Evolutionary conservation across 73 alveolate species (phyloP).

Genomic region (Blepharisma japonicum): DNA sequence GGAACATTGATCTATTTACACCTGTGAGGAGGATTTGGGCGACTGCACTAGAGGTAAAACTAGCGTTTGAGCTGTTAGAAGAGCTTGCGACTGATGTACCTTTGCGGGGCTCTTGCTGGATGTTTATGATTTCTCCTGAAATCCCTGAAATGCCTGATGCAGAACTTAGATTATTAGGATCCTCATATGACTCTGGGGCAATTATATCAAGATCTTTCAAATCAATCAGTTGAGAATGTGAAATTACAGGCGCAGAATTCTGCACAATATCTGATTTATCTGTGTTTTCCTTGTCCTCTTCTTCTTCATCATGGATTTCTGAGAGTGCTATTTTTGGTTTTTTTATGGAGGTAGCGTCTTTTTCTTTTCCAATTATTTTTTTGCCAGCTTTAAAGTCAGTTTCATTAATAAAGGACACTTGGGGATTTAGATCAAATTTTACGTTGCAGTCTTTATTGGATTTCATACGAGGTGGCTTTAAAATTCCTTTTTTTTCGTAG

Average conservation of each 20-base stretch:
- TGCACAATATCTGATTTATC: too few species aligned
- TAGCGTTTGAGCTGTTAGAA: conserved; percentile 21
- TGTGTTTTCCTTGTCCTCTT: too few species aligned
- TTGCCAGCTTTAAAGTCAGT: conserved; percentile 27
- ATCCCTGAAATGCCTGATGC: too few species aligned
- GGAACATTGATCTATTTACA: not conserved
- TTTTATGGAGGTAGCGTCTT: not conserved
- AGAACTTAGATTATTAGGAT: too few species aligned
- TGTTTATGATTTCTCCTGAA: too few species aligned
- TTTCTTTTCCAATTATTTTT: not conserved
- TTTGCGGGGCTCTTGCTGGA: too few species aligned
- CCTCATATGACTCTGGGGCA: too few species aligned
- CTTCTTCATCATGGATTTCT: too few species aligned
- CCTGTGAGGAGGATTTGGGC: conserved; percentile 21
- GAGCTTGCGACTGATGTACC: conserved; percentile 16
- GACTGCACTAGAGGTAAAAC: conserved; percentile 7
- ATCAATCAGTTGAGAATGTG: too few species aligned
- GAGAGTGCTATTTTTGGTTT: too few species aligned
- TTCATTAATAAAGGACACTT: not conserved
- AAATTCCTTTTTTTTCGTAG: not conserved
- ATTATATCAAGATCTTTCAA: too few species aligned
- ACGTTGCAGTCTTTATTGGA: not conserved
- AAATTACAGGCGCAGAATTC: too few species aligned
- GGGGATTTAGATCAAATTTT: conserved; percentile 13
- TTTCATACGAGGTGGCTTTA: not conserved